A percentile compares a stretch with the other conserved stretches of the same genome.
Conservation (phyloP, 2,329 filamentous ascomycete species). For the Trichoderma cornu-damae region DNA sequence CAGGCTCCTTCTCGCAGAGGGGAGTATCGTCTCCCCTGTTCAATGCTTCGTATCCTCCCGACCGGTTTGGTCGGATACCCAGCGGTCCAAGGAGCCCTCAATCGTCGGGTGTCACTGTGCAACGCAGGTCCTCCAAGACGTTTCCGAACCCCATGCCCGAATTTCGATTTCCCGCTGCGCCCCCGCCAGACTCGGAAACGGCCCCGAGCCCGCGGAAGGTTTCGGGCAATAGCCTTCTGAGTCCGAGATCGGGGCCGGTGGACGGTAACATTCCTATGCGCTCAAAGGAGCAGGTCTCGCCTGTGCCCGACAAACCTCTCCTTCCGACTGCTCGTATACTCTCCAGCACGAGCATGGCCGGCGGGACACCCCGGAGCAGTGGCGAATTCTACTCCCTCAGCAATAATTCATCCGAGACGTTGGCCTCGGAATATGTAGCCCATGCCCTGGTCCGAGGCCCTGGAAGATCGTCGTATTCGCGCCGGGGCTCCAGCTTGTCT, state of each 20-base stretch:
- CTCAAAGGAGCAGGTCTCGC: slow-evolving; percentile 42
- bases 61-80: slow-evolving; percentile 40
- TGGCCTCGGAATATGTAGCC: slow-evolving; percentile 80
- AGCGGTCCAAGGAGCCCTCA: slow-evolving; percentile 42
- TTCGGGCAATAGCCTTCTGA: slow-evolving; percentile 38
- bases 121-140: slow-evolving; percentile 38
- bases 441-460: slow-evolving; percentile 38
- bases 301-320: slow-evolving; percentile 52
- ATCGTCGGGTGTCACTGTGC: slow-evolving; percentile 37
- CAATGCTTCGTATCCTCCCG: slow-evolving; percentile 51
- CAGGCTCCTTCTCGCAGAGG: slow-evolving; percentile 30
- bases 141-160: slow-evolving; percentile 46
- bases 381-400: slow-evolving; percentile 92
- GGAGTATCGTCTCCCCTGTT: slow-evolving; percentile 48
- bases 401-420: slow-evolving; percentile 89
- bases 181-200: slow-evolving; percentile 37
- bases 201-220: slow-evolving; percentile 27
- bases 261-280: slow-evolving; percentile 38
- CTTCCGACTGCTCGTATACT: slow-evolving; percentile 63
- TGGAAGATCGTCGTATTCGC: slow-evolving; percentile 41
- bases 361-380: slow-evolving; percentile 80
- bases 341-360: slow-evolving; percentile 67
- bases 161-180: slow-evolving; percentile 52
- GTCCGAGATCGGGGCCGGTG: slow-evolving; percentile 34
- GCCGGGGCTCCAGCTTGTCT: slow-evolving; percentile 43